Evolutionary conservation across 2,329 filamentous ascomycete genomes (phyloP), one percentile per base, ranked within the genome.

Genomic region (Fonsecaea multimorphosa): DNA sequence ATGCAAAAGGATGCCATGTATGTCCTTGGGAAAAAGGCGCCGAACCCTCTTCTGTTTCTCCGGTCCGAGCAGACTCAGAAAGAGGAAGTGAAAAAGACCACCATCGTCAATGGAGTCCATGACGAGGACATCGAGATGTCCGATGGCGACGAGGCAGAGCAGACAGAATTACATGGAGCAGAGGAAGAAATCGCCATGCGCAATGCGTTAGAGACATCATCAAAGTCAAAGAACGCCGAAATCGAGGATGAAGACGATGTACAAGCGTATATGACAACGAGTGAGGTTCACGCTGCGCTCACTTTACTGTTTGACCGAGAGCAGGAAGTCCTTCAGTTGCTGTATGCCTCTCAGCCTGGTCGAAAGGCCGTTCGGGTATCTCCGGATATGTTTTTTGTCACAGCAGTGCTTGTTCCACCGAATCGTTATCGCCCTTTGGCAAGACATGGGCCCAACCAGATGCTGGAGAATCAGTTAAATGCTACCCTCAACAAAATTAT

Each of bases 381-480:
- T 1, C 87, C 92, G 1, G 91, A 97, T 71, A 97, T 98, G 89
- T 98, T 99, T 80, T 99, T 99, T 79, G 83, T 98, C 63, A 89
- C 91, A 63, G 89, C 88, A 38, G 82, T 99, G 59, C 83, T 98
- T 14, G 92, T 99, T 0, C 93, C 96, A 1, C 95, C 95, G 1
- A 99, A 97, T 76, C 90, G 89, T 72, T 99, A 90, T 77, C 89
- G 95, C 46, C 93, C 95, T 12, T 92, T 96, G 76, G 92, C 93
- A 9, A 86, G 88, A 66, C 93, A 91, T 32, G 92, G 92, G 52
- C 87, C 90, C 38, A 88, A 90, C 51, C 88, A 93, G 61, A 91
- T 98, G 69, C 87, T 92, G 29, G 95, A 99, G 77, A 90, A 92
- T 2, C 88, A 93, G 72, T 91, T 96, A 76, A 99, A 99, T 78